Conservation (phyloP, 768 basidiomycete species). For the Royoungia palumana region DNA sequence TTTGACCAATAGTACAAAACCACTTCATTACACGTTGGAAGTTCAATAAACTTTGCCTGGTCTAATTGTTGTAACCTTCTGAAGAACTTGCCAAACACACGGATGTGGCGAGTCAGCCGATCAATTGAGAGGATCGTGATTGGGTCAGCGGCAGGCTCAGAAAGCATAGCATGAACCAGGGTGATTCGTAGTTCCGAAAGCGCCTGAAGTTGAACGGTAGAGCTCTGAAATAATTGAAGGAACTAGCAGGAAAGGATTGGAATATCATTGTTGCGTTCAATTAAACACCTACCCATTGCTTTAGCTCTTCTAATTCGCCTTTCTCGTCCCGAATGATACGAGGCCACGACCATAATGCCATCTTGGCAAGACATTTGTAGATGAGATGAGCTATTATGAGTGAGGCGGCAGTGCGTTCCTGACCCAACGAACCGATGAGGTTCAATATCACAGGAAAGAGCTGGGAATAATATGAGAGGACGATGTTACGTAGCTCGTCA, state of each 20-base stretch:
- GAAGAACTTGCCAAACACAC: conserved; percentile 77
- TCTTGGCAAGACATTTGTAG: conserved; percentile 72
- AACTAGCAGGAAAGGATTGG: conserved; percentile 41
- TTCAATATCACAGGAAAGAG: conserved; percentile 36
- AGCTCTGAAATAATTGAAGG: conserved; percentile 56
- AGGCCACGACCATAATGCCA: conserved; percentile 71
- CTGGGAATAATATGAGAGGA: conserved; percentile 61
- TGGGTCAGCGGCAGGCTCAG: conserved; percentile 33
- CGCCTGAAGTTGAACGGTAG: conserved; percentile 51
- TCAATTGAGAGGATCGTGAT: conserved; percentile 47
- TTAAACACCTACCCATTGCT: conserved; percentile 48
- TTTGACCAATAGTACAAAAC: conserved; percentile 82
- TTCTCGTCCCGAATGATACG: conserved; percentile 41
- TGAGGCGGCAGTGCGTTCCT: conserved; percentile 41
- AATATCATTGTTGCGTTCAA: not conserved
- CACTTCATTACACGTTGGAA: conserved; percentile 62
- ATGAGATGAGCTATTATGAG: conserved; percentile 61
- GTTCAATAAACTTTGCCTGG: conserved; percentile 52
- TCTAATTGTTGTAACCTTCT: conserved; percentile 67
- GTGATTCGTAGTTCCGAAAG: conserved; percentile 57
- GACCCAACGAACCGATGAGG: conserved; percentile 34
- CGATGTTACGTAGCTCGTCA: conserved; percentile 43
- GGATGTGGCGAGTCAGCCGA: conserved; percentile 63
- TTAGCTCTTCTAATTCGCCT: conserved; percentile 43
- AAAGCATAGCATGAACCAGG: conserved; percentile 44